Conservation (phyloP, 192 early-diverging fungal species). For the Podila horticola region DNA sequence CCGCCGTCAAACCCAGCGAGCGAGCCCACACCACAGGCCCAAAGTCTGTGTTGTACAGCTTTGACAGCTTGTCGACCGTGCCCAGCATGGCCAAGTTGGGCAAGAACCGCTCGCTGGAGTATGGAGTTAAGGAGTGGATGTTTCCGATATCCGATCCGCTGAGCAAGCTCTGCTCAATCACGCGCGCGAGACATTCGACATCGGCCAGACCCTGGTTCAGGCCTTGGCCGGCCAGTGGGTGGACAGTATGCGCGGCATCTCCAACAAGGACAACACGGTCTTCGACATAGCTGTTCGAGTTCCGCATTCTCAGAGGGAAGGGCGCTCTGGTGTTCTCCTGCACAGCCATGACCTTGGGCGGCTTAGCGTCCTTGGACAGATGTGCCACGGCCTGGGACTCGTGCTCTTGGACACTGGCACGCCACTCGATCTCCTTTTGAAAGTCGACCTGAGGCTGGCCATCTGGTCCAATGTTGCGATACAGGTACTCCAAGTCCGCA, state of each 20-base stretch:
- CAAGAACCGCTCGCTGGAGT: constrained; percentile 84
- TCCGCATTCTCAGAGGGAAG: constrained; percentile 88
- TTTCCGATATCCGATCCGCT: constrained; percentile 87
- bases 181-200: constrained; percentile 72
- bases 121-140: constrained; percentile 77
- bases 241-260: constrained; percentile 95
- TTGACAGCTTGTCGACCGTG: constrained; percentile 82
- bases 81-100: constrained; percentile 88
- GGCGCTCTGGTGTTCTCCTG: constrained; percentile 74
- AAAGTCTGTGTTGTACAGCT: constrained; percentile 77
- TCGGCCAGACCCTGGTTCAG: constrained; percentile 94
- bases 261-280: constrained; percentile 89
- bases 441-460: constrained; percentile 59
- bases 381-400: constrained; percentile 13
- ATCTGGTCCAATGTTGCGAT: constrained; percentile 60
- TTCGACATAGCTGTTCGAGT: constrained; percentile 79
- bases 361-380: constrained; percentile 40
- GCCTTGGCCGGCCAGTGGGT: constrained; percentile 97
- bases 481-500: constrained; percentile 80
- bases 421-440: constrained; percentile 74
- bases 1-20: constrained; percentile 75
- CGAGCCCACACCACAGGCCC: constrained; percentile 72
- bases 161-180: constrained; percentile 70
- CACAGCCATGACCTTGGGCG: constrained; percentile 72
- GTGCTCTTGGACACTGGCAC: constrained; percentile 55